phyloP scores from a whole-genome alignment of 164 flowering plant species.

The Chimonanthus praecox region DNA sequence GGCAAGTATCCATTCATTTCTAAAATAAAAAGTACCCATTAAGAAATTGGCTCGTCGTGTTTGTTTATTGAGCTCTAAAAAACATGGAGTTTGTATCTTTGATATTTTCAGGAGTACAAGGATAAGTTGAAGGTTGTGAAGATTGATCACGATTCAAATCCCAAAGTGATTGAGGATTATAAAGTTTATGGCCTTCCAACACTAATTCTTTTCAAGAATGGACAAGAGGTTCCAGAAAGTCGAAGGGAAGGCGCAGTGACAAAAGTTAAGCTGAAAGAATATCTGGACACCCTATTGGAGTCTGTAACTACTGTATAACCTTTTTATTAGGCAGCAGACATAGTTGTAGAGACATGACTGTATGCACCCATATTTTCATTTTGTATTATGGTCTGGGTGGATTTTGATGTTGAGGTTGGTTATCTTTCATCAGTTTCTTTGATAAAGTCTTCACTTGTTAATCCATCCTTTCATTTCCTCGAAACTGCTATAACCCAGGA shows the following conservation, averaged over 20 bases:
- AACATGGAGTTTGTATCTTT: neutral
- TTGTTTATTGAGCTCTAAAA: neutral
- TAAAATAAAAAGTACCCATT: too few relatives aligned
- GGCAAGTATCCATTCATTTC: too few relatives aligned
- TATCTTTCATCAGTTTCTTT: neutral
- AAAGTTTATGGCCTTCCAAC: slow-evolving; percentile 82
- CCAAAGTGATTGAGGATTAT: slow-evolving; percentile 58
- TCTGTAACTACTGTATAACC: slow-evolving; percentile 14
- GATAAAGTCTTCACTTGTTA: neutral
- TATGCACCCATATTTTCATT: neutral
- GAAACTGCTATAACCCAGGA: neutral
- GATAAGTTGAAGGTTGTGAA: slow-evolving; percentile 62
- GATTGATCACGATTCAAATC: slow-evolving; percentile 75
- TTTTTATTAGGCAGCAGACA: neutral
- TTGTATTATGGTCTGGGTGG: neutral
- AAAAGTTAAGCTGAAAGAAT: slow-evolving; percentile 65
- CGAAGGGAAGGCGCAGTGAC: slow-evolving; percentile 85
- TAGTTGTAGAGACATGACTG: neutral
- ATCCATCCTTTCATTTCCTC: neutral
- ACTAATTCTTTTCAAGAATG: slow-evolving; percentile 68
- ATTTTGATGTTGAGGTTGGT: neutral
- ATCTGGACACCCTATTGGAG: slow-evolving; percentile 51
- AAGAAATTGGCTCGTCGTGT: too few relatives aligned
- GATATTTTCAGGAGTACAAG: slow-evolving; percentile 52
- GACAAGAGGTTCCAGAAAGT: slow-evolving; percentile 70